Evolutionary conservation across 164 flowering plant genomes (phyloP), one percentile per base, ranked within the genome.

Genomic region (Amborella trichopoda): DNA sequence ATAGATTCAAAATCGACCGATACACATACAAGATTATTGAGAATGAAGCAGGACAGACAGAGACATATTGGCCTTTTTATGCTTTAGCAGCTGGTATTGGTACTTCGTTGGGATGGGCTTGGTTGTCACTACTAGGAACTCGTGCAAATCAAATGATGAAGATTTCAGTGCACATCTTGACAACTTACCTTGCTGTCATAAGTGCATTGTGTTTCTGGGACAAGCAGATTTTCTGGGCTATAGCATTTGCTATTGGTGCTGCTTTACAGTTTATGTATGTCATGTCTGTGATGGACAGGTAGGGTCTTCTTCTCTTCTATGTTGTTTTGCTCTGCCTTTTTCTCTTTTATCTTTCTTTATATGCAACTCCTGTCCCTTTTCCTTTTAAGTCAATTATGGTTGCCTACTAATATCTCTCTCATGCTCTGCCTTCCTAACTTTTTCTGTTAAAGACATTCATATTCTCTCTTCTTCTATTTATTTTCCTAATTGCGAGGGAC

Each of bases 141-240:
- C 74, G 65, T 32, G 86, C 87, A 0, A 79, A 64, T 51, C 76
- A 74, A 25, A 81, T 88, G 87, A 83, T 88, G 91, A 93, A 85
- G 69, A 50, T 93, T 48, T 76, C 96, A 0, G 89, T 88, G 14
- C 94, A 93, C 61, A 72, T 86, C 42, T 61, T 93, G 71, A 88
- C 94, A 28, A 79, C 96, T 52, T 83, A 83, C 57, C 86, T 88
- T 62, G 96, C 94, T 28, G 87, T 88, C 39, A 68, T 88, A 27
- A 81, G 96, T 40, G 83, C 85, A n/a, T 54, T 88, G 44, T 88
- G 95, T 49, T 93, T 93, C 50, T 88, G 99, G 99, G 69, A 62
- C 23, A 43, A 69, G 20, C 91, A 73, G 67, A 73, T 88, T 46
- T 72, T 93, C 55, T 93, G 94, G 95, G 99, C 96, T 6, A 71